Base-by-base conservation (phyloP, 257 asterid species). In the Nicotiana paniculata region DNA sequence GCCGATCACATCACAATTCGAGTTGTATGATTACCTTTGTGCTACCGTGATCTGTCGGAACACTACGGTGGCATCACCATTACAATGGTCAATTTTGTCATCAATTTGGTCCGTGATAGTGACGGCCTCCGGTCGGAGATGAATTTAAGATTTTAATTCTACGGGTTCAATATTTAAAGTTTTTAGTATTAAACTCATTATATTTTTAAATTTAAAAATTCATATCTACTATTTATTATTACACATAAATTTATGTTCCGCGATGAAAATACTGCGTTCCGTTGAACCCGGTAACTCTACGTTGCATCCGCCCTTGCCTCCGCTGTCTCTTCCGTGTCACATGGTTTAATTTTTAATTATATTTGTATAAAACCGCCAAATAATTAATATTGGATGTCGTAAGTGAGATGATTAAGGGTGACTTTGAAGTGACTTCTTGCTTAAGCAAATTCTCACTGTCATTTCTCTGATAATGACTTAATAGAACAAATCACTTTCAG, bases 401-500 rank as follows among this genome's bases (percentile, higher is more conserved):
- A 35, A n/a, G 61, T 24, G 4, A 48, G 39, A 48, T 74, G 79
- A 74, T 74, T 74, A 13, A 6, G 24, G 79, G 37, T 2, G 62
- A 74, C 7, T 74, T 74, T 48, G 33, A 74, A 74, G 13, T 72
- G 21, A 72, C 26, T 48, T 48, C 16, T 74, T 48, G 61, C 3
- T 16, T 74, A 24, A 74, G 43, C 26, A 48, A 74, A 46, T 74
- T 74, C 61, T 74, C 24, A 11, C 16, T 46, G 39, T 46, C 79
- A 74, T 74, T 74, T 21, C 8, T 74, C 62, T 48, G 79, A 74
- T 74, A 48, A 48, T 26, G 79, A 74, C 79, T 12, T 24, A 24
- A 24, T 46, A 74, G 59, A 72, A 24, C 59, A 72, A 72, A 72
- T 74, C 62, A 24, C 13, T 46, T 74, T 74, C 79, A 24, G 4